Evolutionary conservation across 768 basidiomycete species (phyloP).

Genomic region (Boletus insuetus): DNA sequence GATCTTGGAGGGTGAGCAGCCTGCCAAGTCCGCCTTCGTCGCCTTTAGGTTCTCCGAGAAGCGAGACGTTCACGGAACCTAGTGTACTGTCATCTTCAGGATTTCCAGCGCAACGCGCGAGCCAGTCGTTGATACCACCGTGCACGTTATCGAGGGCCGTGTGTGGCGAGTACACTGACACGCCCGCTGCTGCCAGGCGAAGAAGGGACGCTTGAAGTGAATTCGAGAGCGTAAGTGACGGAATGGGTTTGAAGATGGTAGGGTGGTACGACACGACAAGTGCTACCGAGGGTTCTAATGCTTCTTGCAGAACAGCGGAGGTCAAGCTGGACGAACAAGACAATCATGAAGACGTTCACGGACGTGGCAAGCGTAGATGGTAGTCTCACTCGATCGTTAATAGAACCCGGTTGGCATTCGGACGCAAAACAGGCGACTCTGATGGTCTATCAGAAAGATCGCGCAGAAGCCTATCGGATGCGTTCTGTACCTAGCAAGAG

Average conservation of each 20-base stretch:
- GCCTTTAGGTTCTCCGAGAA: slow-evolving; percentile 41
- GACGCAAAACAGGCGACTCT: slow-evolving; percentile 56
- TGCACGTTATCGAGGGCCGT: slow-evolving; percentile 82
- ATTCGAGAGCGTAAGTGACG: slow-evolving; percentile 73
- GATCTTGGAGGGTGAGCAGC: slow-evolving; percentile 57
- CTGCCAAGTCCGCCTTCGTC: slow-evolving; percentile 65
- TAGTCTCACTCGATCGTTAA: slow-evolving; percentile 67
- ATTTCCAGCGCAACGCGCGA: slow-evolving; percentile 54
- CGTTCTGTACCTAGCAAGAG: slow-evolving; percentile 59
- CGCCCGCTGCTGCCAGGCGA: slow-evolving; percentile 74
- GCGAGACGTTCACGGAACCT: slow-evolving; percentile 24
- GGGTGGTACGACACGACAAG: slow-evolving; percentile 85
- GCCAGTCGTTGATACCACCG: slow-evolving; percentile 91
- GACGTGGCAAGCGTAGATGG: neutral
- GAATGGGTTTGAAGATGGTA: slow-evolving; percentile 72
- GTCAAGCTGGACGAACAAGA: slow-evolving; percentile 54
- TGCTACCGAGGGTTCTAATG: slow-evolving; percentile 55
- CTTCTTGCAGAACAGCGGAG: slow-evolving; percentile 65
- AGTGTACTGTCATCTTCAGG: slow-evolving; percentile 29
- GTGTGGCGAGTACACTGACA: slow-evolving; percentile 87
- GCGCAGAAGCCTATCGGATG: neutral
- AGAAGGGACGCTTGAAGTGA: slow-evolving; percentile 81
- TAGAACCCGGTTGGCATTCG: slow-evolving; percentile 48
- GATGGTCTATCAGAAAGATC: slow-evolving; percentile 3
- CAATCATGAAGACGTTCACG: slow-evolving; percentile 20